Conservation (phyloP, 306 rosid species). For the Vigna angularis region DNA sequence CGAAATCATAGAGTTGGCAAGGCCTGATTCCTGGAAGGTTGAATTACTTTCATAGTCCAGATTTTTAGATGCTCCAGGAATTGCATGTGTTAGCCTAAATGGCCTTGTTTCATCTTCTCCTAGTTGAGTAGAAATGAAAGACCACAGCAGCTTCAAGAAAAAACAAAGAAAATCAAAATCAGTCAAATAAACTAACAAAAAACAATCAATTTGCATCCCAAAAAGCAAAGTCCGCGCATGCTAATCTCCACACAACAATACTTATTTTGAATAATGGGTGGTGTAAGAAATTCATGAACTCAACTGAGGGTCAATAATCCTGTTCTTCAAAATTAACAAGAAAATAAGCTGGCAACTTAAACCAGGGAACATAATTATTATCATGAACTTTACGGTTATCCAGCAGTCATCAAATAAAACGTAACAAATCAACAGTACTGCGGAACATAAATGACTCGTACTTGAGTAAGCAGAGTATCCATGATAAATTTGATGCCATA, state of each 20-base stretch:
- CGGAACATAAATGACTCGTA: not conserved
- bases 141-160: conserved; percentile 87
- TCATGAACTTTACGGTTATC: not conserved
- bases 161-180: conserved; percentile 36
- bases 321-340: conserved; percentile 8
- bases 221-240: not conserved
- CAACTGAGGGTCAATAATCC: not conserved
- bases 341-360: not conserved
- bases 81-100: conserved; percentile 80
- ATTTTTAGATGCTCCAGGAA: conserved; percentile 82
- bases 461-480: not conserved
- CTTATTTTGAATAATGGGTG: not conserved
- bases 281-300: not conserved
- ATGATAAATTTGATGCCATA: not conserved
- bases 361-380: conserved; percentile 3
- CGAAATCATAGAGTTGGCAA: conserved; percentile 91
- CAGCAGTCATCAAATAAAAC: not conserved
- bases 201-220: conserved; percentile 23
- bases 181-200: conserved; percentile 1
- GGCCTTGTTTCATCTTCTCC: conserved; percentile 67
- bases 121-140: conserved; percentile 72
- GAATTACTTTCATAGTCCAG: conserved; percentile 67
- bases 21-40: conserved; percentile 83
- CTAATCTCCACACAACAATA: not conserved
- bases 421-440: not conserved